Evolutionary conservation across 352 stramenopile species (phyloP), one percentile per base, ranked within the genome.

Genomic region (Nothophytophthora sp.): DNA sequence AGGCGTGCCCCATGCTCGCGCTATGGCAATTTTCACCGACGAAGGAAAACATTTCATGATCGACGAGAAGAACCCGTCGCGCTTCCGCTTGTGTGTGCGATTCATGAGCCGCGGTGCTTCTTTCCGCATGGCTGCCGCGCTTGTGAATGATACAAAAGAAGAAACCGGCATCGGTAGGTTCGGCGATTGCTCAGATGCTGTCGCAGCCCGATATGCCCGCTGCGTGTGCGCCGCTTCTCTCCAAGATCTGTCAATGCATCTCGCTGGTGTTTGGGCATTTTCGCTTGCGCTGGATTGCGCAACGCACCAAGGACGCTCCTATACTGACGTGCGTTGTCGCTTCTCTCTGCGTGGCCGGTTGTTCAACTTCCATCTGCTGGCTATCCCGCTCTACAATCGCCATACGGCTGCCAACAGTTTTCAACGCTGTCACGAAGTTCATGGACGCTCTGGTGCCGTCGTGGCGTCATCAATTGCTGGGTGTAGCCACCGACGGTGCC

Each of bases 81-180:
- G 47, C 5, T 53, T 58, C 29, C 35, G 47, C 1, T 40, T 63
- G 5, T 56, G 38, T 27, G 55, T 63, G 9, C 18, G 55, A 1
- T 63, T 63, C 16, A 43, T 63, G 10, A n/a, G 34, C 20, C 34
- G 42, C 2, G 47, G 55, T 10, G 40, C 47, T 3, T 45, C 30
- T 15, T 63, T 63, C 28, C 35, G 55, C 11, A 54, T 58, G 55
- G 23, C 40, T 3, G 27, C 46, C n/a, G 13, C 24, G 13, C 19
- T 58, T 2, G 43, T 63, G 33, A 40, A 49, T 20, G 41, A 52
- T 18, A 50, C 24, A 5, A 38, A 20, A 34, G 38, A 22, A 40
- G 44, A 47, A 30, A 48, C n/a, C 19, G 30, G 24, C 18, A 63
- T 37, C 27, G n/a, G n/a, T n/a, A n/a, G n/a, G n/a, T n/a, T n/a